phyloP scores from a whole-genome alignment of 2,329 filamentous ascomycete genomes.

The Colletotrichum higginsianum region DNA sequence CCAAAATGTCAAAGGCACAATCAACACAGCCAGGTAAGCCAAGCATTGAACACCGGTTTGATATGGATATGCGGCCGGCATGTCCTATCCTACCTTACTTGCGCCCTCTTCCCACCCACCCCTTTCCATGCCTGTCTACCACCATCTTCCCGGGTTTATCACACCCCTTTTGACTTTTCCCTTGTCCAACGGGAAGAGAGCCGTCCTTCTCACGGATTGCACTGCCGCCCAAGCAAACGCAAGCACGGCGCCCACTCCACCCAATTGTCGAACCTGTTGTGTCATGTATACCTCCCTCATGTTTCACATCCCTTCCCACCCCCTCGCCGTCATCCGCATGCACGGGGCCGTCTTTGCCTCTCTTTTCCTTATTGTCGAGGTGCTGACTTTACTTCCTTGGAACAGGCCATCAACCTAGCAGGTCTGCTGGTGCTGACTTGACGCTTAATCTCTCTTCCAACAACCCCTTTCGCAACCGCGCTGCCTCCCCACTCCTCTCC shows the following conservation, averaged over 20 bases:
- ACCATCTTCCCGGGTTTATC: slow-evolving; percentile 41
- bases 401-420: slow-evolving; percentile 57
- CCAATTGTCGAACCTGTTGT: slow-evolving; percentile 57
- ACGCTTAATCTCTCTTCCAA: slow-evolving; percentile 82
- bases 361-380: slow-evolving; percentile 30
- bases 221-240: slow-evolving; percentile 42
- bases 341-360: slow-evolving; percentile 52
- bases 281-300: slow-evolving; percentile 62
- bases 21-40: slow-evolving; percentile 46
- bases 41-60: slow-evolving; percentile 32
- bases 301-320: slow-evolving; percentile 61
- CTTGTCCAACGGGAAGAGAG: slow-evolving; percentile 41
- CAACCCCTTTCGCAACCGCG: slow-evolving; percentile 85
- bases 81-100: slow-evolving; percentile 22
- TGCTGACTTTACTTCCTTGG: slow-evolving; percentile 44
- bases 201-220: slow-evolving; percentile 41
- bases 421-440: slow-evolving; percentile 64
- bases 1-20: slow-evolving; percentile 44
- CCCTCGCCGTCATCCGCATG: slow-evolving; percentile 60
- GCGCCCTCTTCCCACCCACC: slow-evolving; percentile 35
- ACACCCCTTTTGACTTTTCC: slow-evolving; percentile 38
- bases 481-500: slow-evolving; percentile 68
- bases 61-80: slow-evolving; percentile 34
- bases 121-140: slow-evolving; percentile 40
- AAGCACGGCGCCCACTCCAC: slow-evolving; percentile 51